These are phyloP conservation scores for Nemophila menziesii DNA, from an alignment of 257 asterid genomes.

Conservation along the genomic window DNA sequence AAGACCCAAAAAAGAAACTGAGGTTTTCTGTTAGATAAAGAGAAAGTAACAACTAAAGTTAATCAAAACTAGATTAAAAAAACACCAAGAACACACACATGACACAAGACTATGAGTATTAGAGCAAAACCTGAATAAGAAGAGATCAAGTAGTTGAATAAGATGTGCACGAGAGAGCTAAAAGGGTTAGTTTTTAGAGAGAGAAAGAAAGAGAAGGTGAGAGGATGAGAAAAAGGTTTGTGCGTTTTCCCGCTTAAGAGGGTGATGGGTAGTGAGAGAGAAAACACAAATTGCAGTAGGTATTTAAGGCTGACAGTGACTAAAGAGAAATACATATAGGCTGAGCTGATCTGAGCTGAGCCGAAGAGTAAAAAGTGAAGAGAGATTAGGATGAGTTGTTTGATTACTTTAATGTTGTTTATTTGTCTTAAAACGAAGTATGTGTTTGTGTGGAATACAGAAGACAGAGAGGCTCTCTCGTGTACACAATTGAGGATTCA, in stretches of 20 bases:
- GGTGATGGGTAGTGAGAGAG: constrained; percentile 7
- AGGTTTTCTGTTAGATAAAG: background rate
- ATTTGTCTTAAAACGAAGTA: background rate
- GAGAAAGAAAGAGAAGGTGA: constrained; percentile 6
- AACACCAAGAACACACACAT: constrained; percentile 1
- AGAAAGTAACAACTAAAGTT: background rate
- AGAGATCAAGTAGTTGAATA: background rate
- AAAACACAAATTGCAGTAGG: background rate
- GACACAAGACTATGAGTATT: background rate
- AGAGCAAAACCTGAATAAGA: background rate
- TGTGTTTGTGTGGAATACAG: background rate
- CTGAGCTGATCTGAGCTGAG: too few species aligned
- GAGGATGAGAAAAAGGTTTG: constrained; percentile 11
- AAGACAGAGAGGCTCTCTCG: background rate
- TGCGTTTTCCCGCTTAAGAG: background rate
- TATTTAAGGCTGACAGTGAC: background rate
- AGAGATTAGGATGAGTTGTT: background rate
- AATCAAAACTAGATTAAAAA: background rate
- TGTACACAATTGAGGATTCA: background rate
- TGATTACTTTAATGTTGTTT: background rate
- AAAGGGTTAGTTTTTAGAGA: background rate
- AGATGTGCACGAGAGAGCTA: background rate
- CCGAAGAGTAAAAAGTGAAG: background rate
- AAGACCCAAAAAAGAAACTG: constrained; percentile 9
- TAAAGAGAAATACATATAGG: background rate